phyloP scores from a whole-genome alignment of 805 yeast genomes.

The Maudiozyma saulgeensis region DNA sequence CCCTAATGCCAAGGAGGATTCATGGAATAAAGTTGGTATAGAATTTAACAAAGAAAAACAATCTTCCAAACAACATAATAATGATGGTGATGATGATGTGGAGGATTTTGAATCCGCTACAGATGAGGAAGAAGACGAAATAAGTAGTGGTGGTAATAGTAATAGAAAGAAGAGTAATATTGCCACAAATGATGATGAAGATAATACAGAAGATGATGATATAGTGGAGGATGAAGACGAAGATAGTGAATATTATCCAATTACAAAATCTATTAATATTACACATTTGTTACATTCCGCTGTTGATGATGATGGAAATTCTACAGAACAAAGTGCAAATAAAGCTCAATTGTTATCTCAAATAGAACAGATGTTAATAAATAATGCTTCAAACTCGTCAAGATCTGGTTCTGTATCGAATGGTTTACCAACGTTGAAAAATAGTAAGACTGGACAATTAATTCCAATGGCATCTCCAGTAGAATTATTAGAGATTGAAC shows the following conservation, averaged over 20 bases:
- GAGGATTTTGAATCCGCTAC: constrained; percentile 3
- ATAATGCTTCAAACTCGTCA: constrained; percentile 11
- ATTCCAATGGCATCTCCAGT: constrained; percentile 65
- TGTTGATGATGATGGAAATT: constrained; percentile 6
- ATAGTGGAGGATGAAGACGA: constrained; percentile 3
- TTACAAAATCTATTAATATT: constrained; percentile 29
- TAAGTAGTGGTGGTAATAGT: neutral
- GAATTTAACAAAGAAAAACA: constrained; percentile 2
- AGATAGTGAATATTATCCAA: constrained; percentile 20
- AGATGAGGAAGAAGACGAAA: constrained; percentile 1
- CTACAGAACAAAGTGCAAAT: constrained; percentile 1
- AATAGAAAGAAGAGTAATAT: constrained; percentile 6
- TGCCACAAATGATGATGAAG: constrained; percentile 13
- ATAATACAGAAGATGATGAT: constrained; percentile 15
- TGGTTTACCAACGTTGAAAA: constrained; percentile 8
- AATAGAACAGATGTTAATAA: constrained; percentile 19
- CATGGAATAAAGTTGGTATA: constrained; percentile 40
- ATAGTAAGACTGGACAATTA: constrained; percentile 16
- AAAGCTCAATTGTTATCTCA: constrained; percentile 6
- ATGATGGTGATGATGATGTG: constrained; percentile 1
- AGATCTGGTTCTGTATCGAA: constrained; percentile 11
- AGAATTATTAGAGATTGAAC: constrained; percentile 69
- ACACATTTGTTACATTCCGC: constrained; percentile 28
- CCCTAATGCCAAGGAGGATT: constrained; percentile 36
- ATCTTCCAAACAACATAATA: constrained; percentile 1